Base-by-base conservation (phyloP, 345 rosid genomes). In the Raphanus raphanistrum region DNA sequence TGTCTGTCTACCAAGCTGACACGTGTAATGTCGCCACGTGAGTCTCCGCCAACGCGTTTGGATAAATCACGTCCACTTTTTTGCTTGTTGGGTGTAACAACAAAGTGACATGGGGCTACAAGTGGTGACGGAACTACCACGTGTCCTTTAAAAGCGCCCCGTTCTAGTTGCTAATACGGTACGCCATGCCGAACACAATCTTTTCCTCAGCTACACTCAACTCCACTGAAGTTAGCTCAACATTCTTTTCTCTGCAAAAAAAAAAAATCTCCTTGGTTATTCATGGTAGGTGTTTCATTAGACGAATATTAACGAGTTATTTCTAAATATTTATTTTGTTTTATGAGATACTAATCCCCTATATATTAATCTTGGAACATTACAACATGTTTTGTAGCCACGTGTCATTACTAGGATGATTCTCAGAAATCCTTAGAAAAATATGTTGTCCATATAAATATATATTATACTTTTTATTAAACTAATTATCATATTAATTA, bases 11-110 rank as follows among this genome's bases (percentile, higher is more conserved):
- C 6, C n/a, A 0, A 52, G 8, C 2, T 2, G 75, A 74, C 75
- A 79, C 82, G 82, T 79, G 75, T 79, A 62, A 62, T 48, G 43
- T 11, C 43, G 82, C 82, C 82, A 79, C 82, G 78, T 79, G 78
- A 79, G 78, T 67, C 17, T 66, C 78, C 65, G 78, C 78, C 63
- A 63, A 74, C 79, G 71, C 79, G 82, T 79, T 69, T 63, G 75
- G 82, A 79, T 79, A 68, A 68, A 74, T 68, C 79, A 69, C 79
- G 70, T 74, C 61, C 67, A 74, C 41, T 73, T 38, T 62, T 63
- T 68, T 66, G 79, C 75, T 74, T 74, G 71, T 74, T 74, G 71
- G 82, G 75, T 74, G 63, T 50, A 74, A 69, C 75, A 74, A 68
- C 73, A 71, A 72, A 67, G 33, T 54, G 82, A 73, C 78, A 68